Evolutionary conservation across 2,329 filamentous ascomycete genomes (phyloP).

Genomic region (Paramyrothecium roridum): DNA sequence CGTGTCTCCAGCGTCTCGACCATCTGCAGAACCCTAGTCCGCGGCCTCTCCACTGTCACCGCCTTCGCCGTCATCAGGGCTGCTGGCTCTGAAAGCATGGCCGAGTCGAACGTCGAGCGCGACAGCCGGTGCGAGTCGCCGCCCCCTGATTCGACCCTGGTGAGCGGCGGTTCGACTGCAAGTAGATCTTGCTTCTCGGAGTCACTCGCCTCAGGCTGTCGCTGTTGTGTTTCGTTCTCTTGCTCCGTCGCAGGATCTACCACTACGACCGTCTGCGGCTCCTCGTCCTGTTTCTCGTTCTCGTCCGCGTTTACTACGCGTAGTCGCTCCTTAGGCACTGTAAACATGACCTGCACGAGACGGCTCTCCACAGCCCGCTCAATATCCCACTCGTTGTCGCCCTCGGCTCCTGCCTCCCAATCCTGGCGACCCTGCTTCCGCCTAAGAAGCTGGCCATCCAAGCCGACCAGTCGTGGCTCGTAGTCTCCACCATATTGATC

Average conservation of each 20-base stretch:
- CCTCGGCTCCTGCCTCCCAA: conserved; percentile 41
- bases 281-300: conserved; percentile 23
- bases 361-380: conserved; percentile 69
- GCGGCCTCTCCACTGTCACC: conserved; percentile 34
- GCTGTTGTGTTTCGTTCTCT: conserved; percentile 6
- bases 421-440: conserved; percentile 54
- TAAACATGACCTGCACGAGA: conserved; percentile 85
- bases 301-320: conserved; percentile 82
- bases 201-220: neutral
- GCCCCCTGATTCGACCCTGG: conserved; percentile 9
- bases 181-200: conserved; percentile 2
- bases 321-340: conserved; percentile 80
- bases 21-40: conserved; percentile 50
- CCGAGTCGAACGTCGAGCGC: conserved; percentile 24
- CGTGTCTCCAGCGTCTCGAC: conserved; percentile 51
- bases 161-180: neutral
- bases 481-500: conserved; percentile 36
- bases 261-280: conserved; percentile 33
- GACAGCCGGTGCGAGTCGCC: conserved; percentile 13
- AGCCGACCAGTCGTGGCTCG: conserved; percentile 38
- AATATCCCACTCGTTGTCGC: conserved; percentile 73
- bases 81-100: conserved; percentile 22
- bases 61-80: conserved; percentile 43
- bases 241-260: conserved; percentile 32
- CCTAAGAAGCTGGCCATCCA: conserved; percentile 47